Percentiles rank a stretch among this genome's conserved stretches.
These are phyloP conservation scores for Arthrobotrys entomopaga DNA, from an alignment of 2,329 filamentous ascomycete genomes.

Conservation along the genomic window DNA sequence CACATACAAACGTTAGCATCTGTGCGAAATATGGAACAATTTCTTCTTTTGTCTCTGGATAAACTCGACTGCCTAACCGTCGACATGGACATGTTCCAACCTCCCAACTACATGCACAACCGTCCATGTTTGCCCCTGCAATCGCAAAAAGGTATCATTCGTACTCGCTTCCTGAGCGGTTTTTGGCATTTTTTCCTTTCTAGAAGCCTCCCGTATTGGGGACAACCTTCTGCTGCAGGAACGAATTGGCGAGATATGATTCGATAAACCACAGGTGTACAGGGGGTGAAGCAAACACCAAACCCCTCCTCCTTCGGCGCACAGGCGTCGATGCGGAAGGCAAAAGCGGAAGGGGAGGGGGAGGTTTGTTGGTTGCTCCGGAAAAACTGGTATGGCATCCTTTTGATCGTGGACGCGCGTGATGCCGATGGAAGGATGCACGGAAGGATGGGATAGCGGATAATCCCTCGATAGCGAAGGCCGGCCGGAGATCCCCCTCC, in stretches of 20 bases:
- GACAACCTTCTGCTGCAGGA: slow-evolving; percentile 51
- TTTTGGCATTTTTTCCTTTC: slow-evolving; percentile 27
- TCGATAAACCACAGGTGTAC: slow-evolving; percentile 25
- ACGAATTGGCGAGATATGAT: slow-evolving; percentile 41
- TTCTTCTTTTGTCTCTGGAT: slow-evolving; percentile 33
- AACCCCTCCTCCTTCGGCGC: slow-evolving; percentile 23
- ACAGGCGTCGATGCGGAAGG: slow-evolving; percentile 43
- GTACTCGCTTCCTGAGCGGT: slow-evolving; percentile 39
- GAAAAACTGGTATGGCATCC: slow-evolving; percentile 30
- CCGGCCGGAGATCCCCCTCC: neutral
- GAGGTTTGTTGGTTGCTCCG: slow-evolving; percentile 10
- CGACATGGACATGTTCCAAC: neutral
- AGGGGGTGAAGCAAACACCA: slow-evolving; percentile 15
- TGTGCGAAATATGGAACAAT: neutral
- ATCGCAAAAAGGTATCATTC: slow-evolving; percentile 19
- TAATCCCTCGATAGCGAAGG: slow-evolving; percentile 22
- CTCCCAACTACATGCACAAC: too few relatives aligned
- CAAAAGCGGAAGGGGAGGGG: slow-evolving; percentile 6
- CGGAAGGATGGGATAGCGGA: slow-evolving; percentile 30
- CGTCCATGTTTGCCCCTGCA: slow-evolving; percentile 12
- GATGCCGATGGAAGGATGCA: slow-evolving; percentile 34
- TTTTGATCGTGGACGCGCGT: slow-evolving; percentile 11
- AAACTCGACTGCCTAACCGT: slow-evolving; percentile 49
- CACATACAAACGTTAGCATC: too few relatives aligned
- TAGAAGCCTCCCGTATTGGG: slow-evolving; percentile 44